A percentile compares a stretch with the other conserved stretches of the same genome.
Evolutionary conservation across 352 stramenopile genomes (phyloP).

Genomic region (Phytophthora capsici): DNA sequence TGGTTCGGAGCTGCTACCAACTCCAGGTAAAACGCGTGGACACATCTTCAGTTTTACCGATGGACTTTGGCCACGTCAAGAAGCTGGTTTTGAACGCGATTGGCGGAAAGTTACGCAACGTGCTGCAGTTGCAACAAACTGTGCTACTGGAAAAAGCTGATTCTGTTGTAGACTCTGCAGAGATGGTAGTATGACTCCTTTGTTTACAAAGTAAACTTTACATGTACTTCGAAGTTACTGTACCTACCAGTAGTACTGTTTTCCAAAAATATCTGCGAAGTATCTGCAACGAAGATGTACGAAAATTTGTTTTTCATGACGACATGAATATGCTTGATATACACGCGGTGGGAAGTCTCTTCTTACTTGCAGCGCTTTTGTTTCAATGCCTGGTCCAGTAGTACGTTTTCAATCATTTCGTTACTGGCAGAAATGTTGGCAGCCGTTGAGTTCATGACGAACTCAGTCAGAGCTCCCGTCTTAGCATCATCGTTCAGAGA

Average conservation of each 20-base stretch:
- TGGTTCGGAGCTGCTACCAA: slow-evolving; percentile 34
- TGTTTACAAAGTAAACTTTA: no score
- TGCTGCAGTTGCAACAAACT: slow-evolving; percentile 28
- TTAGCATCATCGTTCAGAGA: slow-evolving; percentile 35
- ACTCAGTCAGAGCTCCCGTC: slow-evolving; percentile 39
- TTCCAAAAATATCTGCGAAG: no score
- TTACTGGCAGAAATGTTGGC: slow-evolving; percentile 42
- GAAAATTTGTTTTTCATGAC: neutral
- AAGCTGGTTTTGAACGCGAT: slow-evolving; percentile 28
- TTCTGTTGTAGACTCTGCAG: neutral
- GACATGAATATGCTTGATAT: neutral
- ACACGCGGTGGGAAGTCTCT: neutral
- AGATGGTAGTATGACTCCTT: no score
- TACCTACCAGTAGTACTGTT: no score
- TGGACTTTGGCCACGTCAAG: slow-evolving; percentile 20
- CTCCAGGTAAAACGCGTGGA: slow-evolving; percentile 27
- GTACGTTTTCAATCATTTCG: slow-evolving; percentile 46
- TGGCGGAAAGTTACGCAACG: slow-evolving; percentile 19
- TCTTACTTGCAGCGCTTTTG: slow-evolving; percentile 9
- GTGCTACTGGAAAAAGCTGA: slow-evolving; percentile 15
- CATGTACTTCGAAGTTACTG: no score
- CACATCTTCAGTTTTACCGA: slow-evolving; percentile 3
- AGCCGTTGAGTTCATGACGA: slow-evolving; percentile 39
- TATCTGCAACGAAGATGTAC: no score
- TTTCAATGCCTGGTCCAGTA: slow-evolving; percentile 40